Evolutionary conservation across 805 yeast genomes (phyloP).

Genomic region (Yarrowia hollandica): DNA sequence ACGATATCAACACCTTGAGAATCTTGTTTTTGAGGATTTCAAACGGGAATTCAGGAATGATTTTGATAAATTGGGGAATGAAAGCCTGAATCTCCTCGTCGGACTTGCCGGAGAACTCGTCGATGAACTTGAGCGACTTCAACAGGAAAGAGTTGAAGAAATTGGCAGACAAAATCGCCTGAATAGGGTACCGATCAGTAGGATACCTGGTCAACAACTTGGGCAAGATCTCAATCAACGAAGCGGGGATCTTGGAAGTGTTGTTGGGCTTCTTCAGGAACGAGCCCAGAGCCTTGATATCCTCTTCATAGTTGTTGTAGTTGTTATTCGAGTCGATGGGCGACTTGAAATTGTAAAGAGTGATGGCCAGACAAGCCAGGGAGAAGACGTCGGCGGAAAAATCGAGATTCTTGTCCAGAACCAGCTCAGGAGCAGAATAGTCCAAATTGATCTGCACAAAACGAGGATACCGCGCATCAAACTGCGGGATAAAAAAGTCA

Average conservation of each 20-base stretch:
- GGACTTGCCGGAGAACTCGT: conserved; percentile 75
- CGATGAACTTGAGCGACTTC: conserved; percentile 75
- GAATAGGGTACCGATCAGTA: conserved; percentile 57
- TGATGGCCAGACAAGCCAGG: conserved; percentile 72
- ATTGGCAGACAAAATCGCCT: conserved; percentile 66
- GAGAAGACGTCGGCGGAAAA: conserved; percentile 81
- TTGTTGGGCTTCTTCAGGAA: conserved; percentile 41
- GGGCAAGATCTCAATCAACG: conserved; percentile 52
- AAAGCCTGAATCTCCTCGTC: conserved; percentile 66
- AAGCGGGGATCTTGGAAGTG: conserved; percentile 56
- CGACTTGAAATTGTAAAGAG: conserved; percentile 56
- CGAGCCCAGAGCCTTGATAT: conserved; percentile 44
- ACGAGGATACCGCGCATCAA: conserved; percentile 71
- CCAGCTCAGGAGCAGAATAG: conserved; percentile 81
- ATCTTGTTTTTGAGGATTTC: conserved; percentile 64
- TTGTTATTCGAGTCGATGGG: conserved; percentile 53
- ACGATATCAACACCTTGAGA: conserved; percentile 63
- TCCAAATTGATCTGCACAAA: conserved; percentile 70
- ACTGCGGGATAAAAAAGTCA: conserved; percentile 67
- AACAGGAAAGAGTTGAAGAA: conserved; percentile 82
- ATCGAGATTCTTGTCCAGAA: conserved; percentile 62
- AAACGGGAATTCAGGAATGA: conserved; percentile 60
- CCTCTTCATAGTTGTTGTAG: conserved; percentile 52
- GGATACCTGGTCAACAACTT: conserved; percentile 59
- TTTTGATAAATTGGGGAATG: conserved; percentile 59